Conservation (phyloP, 495 filamentous ascomycete genomes). For the Patellaria atrata region DNA sequence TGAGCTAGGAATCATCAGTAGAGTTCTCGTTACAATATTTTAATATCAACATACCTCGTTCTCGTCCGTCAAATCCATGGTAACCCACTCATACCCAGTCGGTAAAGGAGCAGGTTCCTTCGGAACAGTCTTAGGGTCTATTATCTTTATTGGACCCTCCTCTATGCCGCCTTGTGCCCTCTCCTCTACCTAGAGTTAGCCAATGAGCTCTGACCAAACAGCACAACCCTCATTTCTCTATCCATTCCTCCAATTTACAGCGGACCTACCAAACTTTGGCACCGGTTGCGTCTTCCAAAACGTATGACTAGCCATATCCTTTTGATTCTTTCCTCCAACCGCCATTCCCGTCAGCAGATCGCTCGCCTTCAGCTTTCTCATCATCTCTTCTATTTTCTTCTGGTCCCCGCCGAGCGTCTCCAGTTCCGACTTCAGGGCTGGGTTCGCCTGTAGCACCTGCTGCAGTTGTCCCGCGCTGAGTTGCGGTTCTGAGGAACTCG, state of each 20-base stretch:
- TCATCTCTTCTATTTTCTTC: conserved; percentile 37
- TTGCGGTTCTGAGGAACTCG: conserved; percentile 8
- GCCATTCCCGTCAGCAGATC: conserved; percentile 72
- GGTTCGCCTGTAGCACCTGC: conserved; percentile 43
- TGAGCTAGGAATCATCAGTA: conserved; percentile 29
- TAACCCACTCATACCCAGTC: conserved; percentile 85
- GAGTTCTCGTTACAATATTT: conserved; percentile 12
- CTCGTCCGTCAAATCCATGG: conserved; percentile 64
- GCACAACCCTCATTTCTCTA: no score
- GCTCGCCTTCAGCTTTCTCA: conserved; percentile 58
- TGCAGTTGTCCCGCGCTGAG: conserved; percentile 24
- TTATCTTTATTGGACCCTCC: conserved; percentile 52
- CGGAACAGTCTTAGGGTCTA: conserved; percentile 59
- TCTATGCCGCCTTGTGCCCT: conserved; percentile 24
- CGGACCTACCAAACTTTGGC: conserved; percentile 43
- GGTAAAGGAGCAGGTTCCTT: conserved; percentile 50
- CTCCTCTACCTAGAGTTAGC: conserved; percentile 23
- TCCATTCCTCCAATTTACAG: no score
- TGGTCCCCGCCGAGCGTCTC: conserved; percentile 22
- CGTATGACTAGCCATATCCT: conserved; percentile 93
- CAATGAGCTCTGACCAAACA: not conserved
- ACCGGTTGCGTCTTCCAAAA: conserved; percentile 98
- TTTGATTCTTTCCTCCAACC: conserved; percentile 66
- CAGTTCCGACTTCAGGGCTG: conserved; percentile 43
- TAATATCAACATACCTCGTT: conserved; percentile 30